Conservation (phyloP, 2,329 filamentous ascomycete species). For the Sarocladium brachiariae region DNA sequence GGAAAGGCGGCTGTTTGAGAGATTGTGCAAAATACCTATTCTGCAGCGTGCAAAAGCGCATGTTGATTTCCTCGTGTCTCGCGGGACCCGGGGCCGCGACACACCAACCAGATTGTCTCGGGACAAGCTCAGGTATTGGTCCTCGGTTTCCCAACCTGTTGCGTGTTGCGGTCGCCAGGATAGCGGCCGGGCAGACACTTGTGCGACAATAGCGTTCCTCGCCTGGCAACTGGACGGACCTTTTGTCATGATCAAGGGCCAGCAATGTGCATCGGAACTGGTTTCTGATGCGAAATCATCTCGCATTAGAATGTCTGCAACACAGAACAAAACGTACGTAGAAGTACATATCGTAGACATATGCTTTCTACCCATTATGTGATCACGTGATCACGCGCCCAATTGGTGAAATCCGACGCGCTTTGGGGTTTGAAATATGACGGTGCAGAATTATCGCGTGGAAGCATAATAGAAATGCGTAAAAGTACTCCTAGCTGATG, state of each 20-base stretch:
- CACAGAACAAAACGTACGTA: too few relatives aligned
- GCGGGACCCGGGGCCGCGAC: not conserved
- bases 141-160: not conserved
- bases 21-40: not conserved
- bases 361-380: not conserved
- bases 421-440: too few relatives aligned
- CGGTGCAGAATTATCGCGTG: too few relatives aligned
- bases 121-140: not conserved
- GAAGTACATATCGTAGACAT: too few relatives aligned
- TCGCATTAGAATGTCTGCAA: too few relatives aligned
- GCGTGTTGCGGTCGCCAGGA: not conserved
- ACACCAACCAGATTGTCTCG: not conserved
- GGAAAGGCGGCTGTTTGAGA: not conserved
- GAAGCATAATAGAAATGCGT: too few relatives aligned
- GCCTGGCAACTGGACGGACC: not conserved
- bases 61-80: not conserved
- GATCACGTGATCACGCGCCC: slow-evolving; percentile 9
- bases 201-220: not conserved
- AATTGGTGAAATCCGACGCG: not conserved
- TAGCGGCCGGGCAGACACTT: not conserved
- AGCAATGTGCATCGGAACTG: too few relatives aligned
- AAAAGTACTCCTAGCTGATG: too few relatives aligned
- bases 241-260: not conserved
- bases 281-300: too few relatives aligned
- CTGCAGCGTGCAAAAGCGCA: not conserved